phyloP scores from a whole-genome alignment of 192 early-diverging fungal species.

The Linnemannia zychae region DNA sequence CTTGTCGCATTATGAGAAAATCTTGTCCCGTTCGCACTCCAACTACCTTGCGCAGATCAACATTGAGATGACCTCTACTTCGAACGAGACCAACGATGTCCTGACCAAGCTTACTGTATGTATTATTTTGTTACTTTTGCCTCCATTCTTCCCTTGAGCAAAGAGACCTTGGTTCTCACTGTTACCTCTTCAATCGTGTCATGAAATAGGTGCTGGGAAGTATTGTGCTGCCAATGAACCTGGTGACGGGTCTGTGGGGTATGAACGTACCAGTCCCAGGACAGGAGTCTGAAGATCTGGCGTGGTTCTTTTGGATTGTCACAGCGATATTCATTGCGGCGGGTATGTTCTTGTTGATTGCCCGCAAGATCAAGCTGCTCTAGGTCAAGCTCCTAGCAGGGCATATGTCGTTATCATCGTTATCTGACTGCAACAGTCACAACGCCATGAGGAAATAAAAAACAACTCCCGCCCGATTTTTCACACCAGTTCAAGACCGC shows the following conservation, averaged over 20 bases:
- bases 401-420: background rate
- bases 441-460: background rate
- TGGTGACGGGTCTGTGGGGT: conserved; percentile 81
- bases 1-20: conserved; percentile 80
- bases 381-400: background rate
- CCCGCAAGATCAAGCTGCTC: conserved; percentile 40
- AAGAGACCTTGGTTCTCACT: background rate
- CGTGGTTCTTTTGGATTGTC: conserved; percentile 72
- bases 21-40: conserved; percentile 77
- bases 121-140: background rate
- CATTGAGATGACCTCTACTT: conserved; percentile 80
- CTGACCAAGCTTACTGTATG: conserved; percentile 85
- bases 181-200: background rate
- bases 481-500: background rate
- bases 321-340: conserved; percentile 47
- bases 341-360: conserved; percentile 45
- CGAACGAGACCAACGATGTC: conserved; percentile 89
- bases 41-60: conserved; percentile 84
- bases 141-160: background rate
- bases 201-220: conserved; percentile 74
- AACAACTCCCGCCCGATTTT: background rate
- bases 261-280: conserved; percentile 80
- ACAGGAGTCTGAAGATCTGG: conserved; percentile 59
- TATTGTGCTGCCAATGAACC: conserved; percentile 91
- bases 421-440: background rate